Evolutionary conservation across 495 filamentous ascomycete genomes (phyloP), one percentile per base, ranked within the genome.

Genomic region (Poronia punctata): DNA sequence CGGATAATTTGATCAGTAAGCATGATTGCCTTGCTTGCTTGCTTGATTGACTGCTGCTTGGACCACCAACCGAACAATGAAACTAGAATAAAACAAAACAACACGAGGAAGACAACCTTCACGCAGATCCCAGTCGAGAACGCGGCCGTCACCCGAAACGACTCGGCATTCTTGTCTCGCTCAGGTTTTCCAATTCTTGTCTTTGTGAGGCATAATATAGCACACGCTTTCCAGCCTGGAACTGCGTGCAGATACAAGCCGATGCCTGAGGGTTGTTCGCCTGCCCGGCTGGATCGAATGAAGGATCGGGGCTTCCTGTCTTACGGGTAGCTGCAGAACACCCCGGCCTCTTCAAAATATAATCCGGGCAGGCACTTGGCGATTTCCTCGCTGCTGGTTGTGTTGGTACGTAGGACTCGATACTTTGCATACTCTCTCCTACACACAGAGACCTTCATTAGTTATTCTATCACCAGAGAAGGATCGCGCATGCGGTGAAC

Each of bases 301-400:
- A 30, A n/a, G 20, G 35, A 35, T 29, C 38, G n/a, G n/a, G n/a
- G 20, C 30, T 28, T 40, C 43, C 28, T 50, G 38, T 42, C 38
- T 46, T 38, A 38, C 54, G 46, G 55, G 24, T 45, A 46, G 49
- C 44, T 55, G 55, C 55, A 55, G 41, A 12, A 31, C 27, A 25
- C 35, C 42, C 42, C 42, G 34, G 32, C 41, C 19, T 45, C 26
- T 23, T 35, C 27, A 2, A 33, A 45, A 28, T 45, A 38, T 32
- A 29, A 38, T 35, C 25, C 22, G 34, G 42, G 42, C 42, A 45
- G 28, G 42, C 26, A 38, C 26, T 14, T 45, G 42, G 42, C 42
- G 42, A 45, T 24, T 25, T 14, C 20, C 26, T 16, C 42, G 28
- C 35, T 30, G 20, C 20, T 35, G 42, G 28, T 28, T 45, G 22